Base-by-base conservation (phyloP, 306 rosid species). In the Dalbergia oliveri region DNA sequence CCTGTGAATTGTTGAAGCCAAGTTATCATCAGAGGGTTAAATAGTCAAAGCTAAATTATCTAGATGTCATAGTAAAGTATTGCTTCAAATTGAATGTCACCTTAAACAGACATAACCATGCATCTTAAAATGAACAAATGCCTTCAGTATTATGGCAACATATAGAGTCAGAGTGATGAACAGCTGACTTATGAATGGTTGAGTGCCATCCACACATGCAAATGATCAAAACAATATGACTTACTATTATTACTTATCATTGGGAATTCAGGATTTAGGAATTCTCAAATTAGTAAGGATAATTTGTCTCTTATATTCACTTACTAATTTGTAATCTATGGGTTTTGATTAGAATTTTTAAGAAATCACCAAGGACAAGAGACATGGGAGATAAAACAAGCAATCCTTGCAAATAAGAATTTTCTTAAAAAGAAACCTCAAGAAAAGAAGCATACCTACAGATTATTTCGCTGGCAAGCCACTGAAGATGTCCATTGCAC, bases 391-490 rank as follows among this genome's bases (percentile, higher is more conserved):
- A 65, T 9, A 41, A 49, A 39, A 59, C 1, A 50, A 5, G 64
- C 12, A 34, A 41, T 9, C 16, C 18, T 23, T 12, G 51, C 31
- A 41, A 69, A 64, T 11, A 57, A 54, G 71, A 26, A 69, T 19
- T 16, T 66, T 45, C 37, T 31, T 2, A 26, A 58, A 58, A 11
- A 21, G 76, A 65, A 72, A n/a, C 16, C 64, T 15, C n/a, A n/a
- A 75, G 72, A 68, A 60, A 56, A 57, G 71, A 73, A 59, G 39
- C 75, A 74, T 82, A 86, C 91, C 87, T 82, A 73, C 58, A 21
- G 64, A 72, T 49, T 63, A 72, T 43, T 41, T 53, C 66, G 60
- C 43, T 49, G 71, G 51, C 62, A 69, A 66, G 77, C 70, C 58
- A 9, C 66, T 71, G 69, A 39, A 35, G 77, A 82, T 15, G 59